phyloP scores from a whole-genome alignment of 495 filamentous ascomycete genomes.

The Penicillium fimorum region DNA sequence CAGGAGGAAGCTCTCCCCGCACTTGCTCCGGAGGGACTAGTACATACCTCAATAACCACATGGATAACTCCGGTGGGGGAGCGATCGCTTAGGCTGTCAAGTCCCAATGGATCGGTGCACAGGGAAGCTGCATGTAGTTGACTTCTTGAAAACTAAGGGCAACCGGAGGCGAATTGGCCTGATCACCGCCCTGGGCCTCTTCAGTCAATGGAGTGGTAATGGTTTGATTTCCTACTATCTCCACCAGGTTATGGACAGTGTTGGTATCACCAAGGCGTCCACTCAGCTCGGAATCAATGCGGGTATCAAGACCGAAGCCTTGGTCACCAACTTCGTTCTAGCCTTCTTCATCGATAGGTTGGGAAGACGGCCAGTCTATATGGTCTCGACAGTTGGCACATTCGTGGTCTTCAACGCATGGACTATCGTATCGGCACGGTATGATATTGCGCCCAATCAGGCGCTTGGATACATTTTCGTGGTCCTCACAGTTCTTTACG shows the following conservation, averaged over 20 bases:
- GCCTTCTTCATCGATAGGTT: conserved; percentile 59
- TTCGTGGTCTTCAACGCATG: conserved; percentile 56
- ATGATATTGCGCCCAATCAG: conserved; percentile 42
- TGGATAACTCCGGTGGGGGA: no score
- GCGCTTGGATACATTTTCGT: conserved; percentile 52
- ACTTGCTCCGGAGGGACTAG: no score
- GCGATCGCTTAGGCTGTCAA: no score
- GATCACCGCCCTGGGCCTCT: not conserved
- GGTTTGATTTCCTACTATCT: conserved; percentile 37
- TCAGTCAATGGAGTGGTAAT: conserved; percentile 5
- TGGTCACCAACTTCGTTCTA: conserved; percentile 44
- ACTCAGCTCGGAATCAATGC: conserved; percentile 43
- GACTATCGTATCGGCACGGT: conserved; percentile 56
- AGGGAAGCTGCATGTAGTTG: not conserved
- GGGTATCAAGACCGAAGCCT: conserved; percentile 15
- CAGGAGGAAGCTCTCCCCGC: no score
- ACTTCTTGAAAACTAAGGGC: conserved; percentile 4
- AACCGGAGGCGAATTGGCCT: not conserved
- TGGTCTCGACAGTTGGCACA: conserved; percentile 58
- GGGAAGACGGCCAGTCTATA: conserved; percentile 57
- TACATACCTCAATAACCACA: no score
- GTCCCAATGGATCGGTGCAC: no score
- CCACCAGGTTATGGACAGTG: conserved; percentile 51
- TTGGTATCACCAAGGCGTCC: conserved; percentile 51
- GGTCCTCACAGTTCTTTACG: conserved; percentile 60